phyloP scores from a whole-genome alignment of 2,329 filamentous ascomycete genomes.

The Niveomyces coronatus region DNA sequence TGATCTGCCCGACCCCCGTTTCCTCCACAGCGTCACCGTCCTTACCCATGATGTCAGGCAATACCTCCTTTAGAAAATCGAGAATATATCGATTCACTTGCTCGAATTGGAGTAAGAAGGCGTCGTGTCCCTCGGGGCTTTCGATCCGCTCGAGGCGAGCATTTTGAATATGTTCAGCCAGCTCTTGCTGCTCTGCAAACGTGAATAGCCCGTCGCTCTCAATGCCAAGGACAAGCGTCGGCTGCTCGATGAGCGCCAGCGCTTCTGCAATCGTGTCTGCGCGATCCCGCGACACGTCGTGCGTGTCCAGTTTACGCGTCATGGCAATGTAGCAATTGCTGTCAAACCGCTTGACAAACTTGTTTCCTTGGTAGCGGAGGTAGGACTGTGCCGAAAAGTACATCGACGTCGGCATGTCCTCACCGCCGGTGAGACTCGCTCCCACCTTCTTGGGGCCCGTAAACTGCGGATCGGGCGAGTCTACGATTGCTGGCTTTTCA shows the following conservation, averaged over 20 bases:
- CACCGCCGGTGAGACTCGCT: constrained; percentile 41
- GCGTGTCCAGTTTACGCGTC: constrained; percentile 93
- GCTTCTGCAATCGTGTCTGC: constrained; percentile 60
- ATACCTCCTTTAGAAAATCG: constrained; percentile 67
- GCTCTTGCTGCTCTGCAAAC: constrained; percentile 89
- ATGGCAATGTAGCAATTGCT: constrained; percentile 99
- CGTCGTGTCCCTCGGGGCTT: constrained; percentile 90
- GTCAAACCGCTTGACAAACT: constrained; percentile 95
- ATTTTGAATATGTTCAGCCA: constrained; percentile 71
- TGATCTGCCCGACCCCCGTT: constrained; percentile 50
- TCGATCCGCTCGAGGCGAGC: constrained; percentile 78
- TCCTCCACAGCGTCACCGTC: constrained; percentile 40
- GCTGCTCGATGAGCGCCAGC: constrained; percentile 74
- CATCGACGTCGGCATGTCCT: constrained; percentile 51
- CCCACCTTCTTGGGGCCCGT: constrained; percentile 46
- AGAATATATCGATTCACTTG: constrained; percentile 88
- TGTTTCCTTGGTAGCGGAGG: constrained; percentile 87
- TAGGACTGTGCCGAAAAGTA: constrained; percentile 99
- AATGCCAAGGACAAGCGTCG: constrained; percentile 83
- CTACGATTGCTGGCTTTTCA: constrained; percentile 14
- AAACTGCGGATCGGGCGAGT: constrained; percentile 52
- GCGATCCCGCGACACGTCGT: constrained; percentile 80
- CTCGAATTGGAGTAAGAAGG: constrained; percentile 92
- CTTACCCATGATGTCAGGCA: constrained; percentile 80
- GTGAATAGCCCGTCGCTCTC: constrained; percentile 95